These are phyloP conservation scores for Mortierella antarctica DNA, from an alignment of 192 early-diverging fungal genomes.

Conservation along the genomic window DNA sequence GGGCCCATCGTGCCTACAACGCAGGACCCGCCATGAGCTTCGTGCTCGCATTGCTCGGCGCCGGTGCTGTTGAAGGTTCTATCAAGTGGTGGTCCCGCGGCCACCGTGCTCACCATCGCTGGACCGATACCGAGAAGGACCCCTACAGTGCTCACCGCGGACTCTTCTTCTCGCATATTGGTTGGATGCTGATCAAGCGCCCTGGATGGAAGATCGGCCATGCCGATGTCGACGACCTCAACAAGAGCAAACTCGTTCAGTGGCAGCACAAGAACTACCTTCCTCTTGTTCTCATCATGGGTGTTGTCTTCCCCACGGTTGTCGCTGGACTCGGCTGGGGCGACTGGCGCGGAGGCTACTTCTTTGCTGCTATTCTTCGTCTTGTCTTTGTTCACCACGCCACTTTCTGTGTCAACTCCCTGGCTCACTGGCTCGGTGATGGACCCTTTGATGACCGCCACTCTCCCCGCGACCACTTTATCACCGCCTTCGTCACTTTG, in stretches of 20 bases:
- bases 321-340: slow-evolving; percentile 88
- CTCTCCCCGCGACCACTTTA: slow-evolving; percentile 87
- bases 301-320: slow-evolving; percentile 83
- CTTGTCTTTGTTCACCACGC: slow-evolving; percentile 87
- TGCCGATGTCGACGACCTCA: slow-evolving; percentile 84
- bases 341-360: slow-evolving; percentile 84
- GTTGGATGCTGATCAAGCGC: slow-evolving; percentile 89
- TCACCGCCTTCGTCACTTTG: slow-evolving; percentile 83
- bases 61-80: slow-evolving; percentile 84
- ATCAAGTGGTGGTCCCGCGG: slow-evolving; percentile 89
- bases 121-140: slow-evolving; percentile 86
- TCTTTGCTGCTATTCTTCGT: slow-evolving; percentile 78
- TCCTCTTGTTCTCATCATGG: slow-evolving; percentile 76
- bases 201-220: slow-evolving; percentile 78
- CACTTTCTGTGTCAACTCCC: slow-evolving; percentile 90
- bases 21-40: slow-evolving; percentile 71
- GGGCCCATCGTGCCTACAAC: slow-evolving; percentile 83
- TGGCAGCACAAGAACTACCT: slow-evolving; percentile 86
- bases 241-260: slow-evolving; percentile 75
- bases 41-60: slow-evolving; percentile 71
- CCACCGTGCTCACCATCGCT: slow-evolving; percentile 90
- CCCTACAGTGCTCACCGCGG: slow-evolving; percentile 86
- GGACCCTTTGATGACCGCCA: slow-evolving; percentile 84
- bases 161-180: slow-evolving; percentile 84
- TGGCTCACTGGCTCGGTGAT: slow-evolving; percentile 85